Conservation (phyloP, 148 eudicot genomes). For the Camellia sinensis region DNA sequence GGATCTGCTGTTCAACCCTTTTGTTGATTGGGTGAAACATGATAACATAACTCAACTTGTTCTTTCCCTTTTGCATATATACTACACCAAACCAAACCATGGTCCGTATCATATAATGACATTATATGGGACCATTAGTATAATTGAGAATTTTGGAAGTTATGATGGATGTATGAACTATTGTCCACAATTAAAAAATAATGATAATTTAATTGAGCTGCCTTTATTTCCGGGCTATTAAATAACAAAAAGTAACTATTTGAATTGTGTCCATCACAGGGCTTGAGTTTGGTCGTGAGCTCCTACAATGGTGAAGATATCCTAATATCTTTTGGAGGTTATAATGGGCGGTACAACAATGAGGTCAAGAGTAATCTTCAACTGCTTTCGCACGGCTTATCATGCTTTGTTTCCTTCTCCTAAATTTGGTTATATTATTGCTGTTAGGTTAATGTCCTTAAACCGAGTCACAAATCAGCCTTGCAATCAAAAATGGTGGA, state of each 20-base stretch:
- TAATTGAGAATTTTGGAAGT: neutral
- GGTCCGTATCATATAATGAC: too few relatives aligned
- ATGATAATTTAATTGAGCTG: neutral
- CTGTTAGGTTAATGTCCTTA: slow-evolving; percentile 75
- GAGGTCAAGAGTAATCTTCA: slow-evolving; percentile 50
- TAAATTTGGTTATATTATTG: slow-evolving; percentile 25
- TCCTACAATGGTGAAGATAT: slow-evolving; percentile 76
- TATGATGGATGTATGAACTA: neutral
- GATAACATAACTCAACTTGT: neutral
- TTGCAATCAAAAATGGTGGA: slow-evolving; percentile 63
- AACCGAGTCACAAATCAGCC: slow-evolving; percentile 90
- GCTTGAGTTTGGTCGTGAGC: slow-evolving; percentile 88
- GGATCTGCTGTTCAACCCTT: neutral
- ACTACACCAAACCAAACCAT: too few relatives aligned
- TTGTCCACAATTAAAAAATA: neutral
- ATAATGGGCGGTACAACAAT: slow-evolving; percentile 94
- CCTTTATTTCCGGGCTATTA: neutral
- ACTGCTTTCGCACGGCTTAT: slow-evolving; percentile 5
- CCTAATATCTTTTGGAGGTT: slow-evolving; percentile 90
- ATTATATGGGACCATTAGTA: neutral
- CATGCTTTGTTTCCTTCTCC: slow-evolving; percentile 6
- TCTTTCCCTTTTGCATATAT: neutral
- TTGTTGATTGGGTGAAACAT: slow-evolving; percentile 7
- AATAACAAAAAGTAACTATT: neutral
- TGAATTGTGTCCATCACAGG: slow-evolving; percentile 42